Evolutionary conservation across 179 eudicot species (phyloP).

Genomic region (Corrigiola litoralis): DNA sequence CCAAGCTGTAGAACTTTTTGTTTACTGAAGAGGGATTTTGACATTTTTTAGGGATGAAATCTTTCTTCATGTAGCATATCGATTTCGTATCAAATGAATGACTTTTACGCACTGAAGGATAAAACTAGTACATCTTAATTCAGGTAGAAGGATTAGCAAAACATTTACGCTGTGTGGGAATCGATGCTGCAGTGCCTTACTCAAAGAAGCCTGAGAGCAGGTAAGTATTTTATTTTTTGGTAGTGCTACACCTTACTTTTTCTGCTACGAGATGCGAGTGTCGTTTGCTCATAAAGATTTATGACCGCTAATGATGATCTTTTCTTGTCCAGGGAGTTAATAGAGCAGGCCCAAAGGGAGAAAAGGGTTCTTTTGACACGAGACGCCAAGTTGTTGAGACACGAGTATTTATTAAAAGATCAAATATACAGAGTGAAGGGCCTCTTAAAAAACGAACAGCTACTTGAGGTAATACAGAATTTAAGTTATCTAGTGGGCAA

Average conservation of each 20-base stretch:
- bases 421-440: conserved; percentile 85
- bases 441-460: conserved; percentile 88
- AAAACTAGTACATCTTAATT: conserved; percentile 2
- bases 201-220: conserved; percentile 80
- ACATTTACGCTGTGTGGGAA: conserved; percentile 88
- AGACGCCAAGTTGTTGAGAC: conserved; percentile 84
- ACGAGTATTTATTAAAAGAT: conserved; percentile 65
- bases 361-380: conserved; percentile 89
- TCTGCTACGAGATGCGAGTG: too few species aligned
- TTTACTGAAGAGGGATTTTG: too few species aligned
- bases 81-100: not conserved
- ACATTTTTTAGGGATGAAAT: too few species aligned
- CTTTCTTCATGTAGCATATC: not conserved
- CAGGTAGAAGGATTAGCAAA: conserved; percentile 96
- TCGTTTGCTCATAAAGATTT: too few species aligned
- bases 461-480: conserved; percentile 61
- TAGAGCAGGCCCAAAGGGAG: conserved; percentile 78
- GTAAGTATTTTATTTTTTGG: conserved; percentile 30
- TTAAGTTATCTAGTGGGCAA: not conserved
- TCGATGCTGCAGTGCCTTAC: conserved; percentile 86
- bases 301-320: not conserved
- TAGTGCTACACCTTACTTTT: too few species aligned
- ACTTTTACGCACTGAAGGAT: not conserved
- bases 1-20: too few species aligned
- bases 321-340: conserved; percentile 57